Evolutionary conservation across 148 eudicot species (phyloP).

Genomic region (Amaranthus palmeri): DNA sequence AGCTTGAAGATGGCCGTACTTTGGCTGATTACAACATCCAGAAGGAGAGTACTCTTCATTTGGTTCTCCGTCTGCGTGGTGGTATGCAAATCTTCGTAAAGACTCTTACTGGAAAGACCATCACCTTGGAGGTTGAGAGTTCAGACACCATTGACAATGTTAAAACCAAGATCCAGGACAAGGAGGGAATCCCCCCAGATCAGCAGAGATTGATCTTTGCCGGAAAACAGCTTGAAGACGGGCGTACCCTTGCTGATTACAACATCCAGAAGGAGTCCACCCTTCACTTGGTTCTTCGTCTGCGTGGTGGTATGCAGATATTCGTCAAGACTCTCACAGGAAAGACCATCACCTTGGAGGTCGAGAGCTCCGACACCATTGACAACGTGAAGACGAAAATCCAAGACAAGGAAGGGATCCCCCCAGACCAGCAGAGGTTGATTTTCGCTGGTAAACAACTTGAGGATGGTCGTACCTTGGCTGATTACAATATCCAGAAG

Average conservation of each 20-base stretch:
- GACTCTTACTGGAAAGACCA: slow-evolving; percentile 14
- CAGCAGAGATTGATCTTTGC: slow-evolving; percentile 29
- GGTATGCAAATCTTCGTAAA: slow-evolving; percentile 19
- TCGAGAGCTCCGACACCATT: slow-evolving; percentile 16
- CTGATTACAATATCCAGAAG: slow-evolving; percentile 20
- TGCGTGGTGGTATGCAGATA: slow-evolving; percentile 19
- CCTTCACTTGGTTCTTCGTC: slow-evolving; percentile 15
- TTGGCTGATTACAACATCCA: slow-evolving; percentile 28
- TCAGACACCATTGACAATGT: slow-evolving; percentile 18
- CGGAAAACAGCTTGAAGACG: slow-evolving; percentile 34
- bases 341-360: slow-evolving; percentile 17
- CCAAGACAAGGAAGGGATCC: slow-evolving; percentile 18
- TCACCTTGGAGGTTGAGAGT: slow-evolving; percentile 17
- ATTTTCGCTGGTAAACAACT: slow-evolving; percentile 18
- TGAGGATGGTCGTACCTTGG: slow-evolving; percentile 17
- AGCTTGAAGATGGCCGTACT: slow-evolving; percentile 28
- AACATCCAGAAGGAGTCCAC: slow-evolving; percentile 18
- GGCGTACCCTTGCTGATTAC: slow-evolving; percentile 27
- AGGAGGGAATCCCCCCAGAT: slow-evolving; percentile 17
- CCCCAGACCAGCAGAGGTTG: slow-evolving; percentile 21
- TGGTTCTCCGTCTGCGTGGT: slow-evolving; percentile 18
- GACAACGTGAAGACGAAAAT: slow-evolving; percentile 16
- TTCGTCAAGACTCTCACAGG: slow-evolving; percentile 18
- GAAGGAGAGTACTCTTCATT: slow-evolving; percentile 14
- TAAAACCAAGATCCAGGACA: slow-evolving; percentile 14